Evolutionary conservation across 129 eudicot species (phyloP), one percentile per base, ranked within the genome.

Genomic region (Smallanthus sonchifolius): DNA sequence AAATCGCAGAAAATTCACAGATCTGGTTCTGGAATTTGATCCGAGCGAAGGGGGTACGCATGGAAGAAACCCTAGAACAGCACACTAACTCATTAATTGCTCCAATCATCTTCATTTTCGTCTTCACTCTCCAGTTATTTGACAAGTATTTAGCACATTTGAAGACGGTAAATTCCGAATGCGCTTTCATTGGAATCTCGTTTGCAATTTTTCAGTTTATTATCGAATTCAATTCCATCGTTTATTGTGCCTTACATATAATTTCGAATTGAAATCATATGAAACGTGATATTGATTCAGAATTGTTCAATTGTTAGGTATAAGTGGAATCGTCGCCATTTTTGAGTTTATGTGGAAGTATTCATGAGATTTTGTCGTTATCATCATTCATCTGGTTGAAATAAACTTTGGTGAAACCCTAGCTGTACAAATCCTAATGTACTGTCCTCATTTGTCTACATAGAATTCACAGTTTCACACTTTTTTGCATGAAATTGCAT

Each of bases 91-190:
- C 95, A 47, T 43, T 86, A n/a, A 81, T 83, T 44, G 95, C 97
- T 73, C 91, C 89, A 24, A 37, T 82, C 24, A 78, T 91, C 74
- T 88, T 91, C 84, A 34, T 82, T 42, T 20, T 82, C 54, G 88
- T 91, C 42, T 65, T 82, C 10, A 24, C 65, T 78, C 77, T 88
- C 45, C 97, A 91, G 43, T 78, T 82, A 15, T 65, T 71, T 40
- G 83, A 92, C 69, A 80, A 78, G 54, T 84, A 75, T 71, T 5
- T 91, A 28, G 80, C 84, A 51, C 60, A 45, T 76, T 59, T 72
- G 69, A 83, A 84, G 49, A 82, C 81, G 91, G 91, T 87, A 64
- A 4, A 32, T 65, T 38, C 52, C 63, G 45, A 51, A 36, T 63
- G 16, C 78, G 32, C 63, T 65, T 72, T 56, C 11, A 74, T 45